phyloP scores from a whole-genome alignment of 139 green algal genomes.

The Picochlorum costavermella region DNA sequence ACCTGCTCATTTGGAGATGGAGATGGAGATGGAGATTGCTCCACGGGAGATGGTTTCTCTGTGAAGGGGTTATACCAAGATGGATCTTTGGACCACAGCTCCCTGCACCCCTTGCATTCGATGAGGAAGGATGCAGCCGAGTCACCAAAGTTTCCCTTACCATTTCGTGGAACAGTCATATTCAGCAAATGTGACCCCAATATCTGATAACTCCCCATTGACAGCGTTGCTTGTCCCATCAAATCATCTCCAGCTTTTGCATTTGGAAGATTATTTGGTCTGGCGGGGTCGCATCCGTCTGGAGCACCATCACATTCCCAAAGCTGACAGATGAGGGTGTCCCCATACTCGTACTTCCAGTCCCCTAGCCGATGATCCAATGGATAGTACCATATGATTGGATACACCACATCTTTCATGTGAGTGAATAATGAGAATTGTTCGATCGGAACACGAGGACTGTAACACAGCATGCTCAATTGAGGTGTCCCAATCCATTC shows the following conservation, averaged over 20 bases:
- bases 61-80: constrained; percentile 2
- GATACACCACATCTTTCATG: constrained; percentile 3
- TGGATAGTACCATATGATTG: constrained; percentile 16
- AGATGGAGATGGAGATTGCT: constrained; percentile 4
- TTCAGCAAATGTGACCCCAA: not conserved
- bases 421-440: constrained; percentile 9
- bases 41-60: not conserved
- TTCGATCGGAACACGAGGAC: not conserved
- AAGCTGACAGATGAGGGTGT: constrained; percentile 13
- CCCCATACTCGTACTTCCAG: constrained; percentile 13
- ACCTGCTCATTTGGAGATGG: not conserved
- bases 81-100: not conserved
- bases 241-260: constrained; percentile 18
- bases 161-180: constrained; percentile 6
- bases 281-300: constrained; percentile 15
- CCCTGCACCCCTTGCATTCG: not conserved
- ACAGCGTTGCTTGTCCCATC: constrained; percentile 6
- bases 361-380: constrained; percentile 4
- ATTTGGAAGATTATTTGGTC: constrained; percentile 8
- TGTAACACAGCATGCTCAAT: constrained; percentile 12
- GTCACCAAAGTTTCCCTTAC: constrained; percentile 2
- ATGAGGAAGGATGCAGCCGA: not conserved
- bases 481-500: constrained; percentile 8
- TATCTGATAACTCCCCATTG: constrained; percentile 1
- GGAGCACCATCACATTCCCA: constrained; percentile 30